These are phyloP conservation scores for Ambrosia trifida DNA, from an alignment of 129 eudicot genomes.

Conservation along the genomic window DNA sequence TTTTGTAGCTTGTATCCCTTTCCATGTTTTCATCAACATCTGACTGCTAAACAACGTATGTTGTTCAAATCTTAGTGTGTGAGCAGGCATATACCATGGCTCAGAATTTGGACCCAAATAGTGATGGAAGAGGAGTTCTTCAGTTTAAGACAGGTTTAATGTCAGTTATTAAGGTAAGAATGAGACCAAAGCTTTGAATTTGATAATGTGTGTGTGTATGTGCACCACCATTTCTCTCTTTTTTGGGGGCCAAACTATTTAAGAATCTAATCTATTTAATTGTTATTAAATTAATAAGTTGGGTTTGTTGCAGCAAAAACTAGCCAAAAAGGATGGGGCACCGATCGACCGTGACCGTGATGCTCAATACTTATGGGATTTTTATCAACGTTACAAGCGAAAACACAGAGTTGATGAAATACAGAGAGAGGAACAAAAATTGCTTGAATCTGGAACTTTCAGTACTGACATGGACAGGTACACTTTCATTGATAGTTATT, in stretches of 20 bases:
- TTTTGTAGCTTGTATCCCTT: constrained; percentile 21
- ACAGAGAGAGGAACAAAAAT: constrained; percentile 63
- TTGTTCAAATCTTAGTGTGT: constrained; percentile 57
- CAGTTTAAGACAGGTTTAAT: constrained; percentile 94
- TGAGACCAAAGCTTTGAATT: constrained; percentile 13
- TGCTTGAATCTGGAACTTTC: constrained; percentile 89
- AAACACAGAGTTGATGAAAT: constrained; percentile 83
- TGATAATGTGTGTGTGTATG: constrained; percentile 6
- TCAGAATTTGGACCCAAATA: constrained; percentile 83
- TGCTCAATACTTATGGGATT: constrained; percentile 82
- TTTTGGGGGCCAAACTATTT: constrained; percentile 8
- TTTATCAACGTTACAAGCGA: constrained; percentile 72
- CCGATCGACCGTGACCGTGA: constrained; percentile 79
- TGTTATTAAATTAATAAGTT: neutral
- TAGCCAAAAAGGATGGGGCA: constrained; percentile 80
- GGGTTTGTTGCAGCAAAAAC: constrained; percentile 70
- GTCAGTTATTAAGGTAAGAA: constrained; percentile 89
- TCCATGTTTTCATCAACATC: constrained; percentile 3
- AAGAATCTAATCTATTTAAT: neutral
- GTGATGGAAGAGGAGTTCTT: constrained; percentile 98
- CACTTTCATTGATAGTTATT: constrained; percentile 8
- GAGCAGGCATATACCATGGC: constrained; percentile 99
- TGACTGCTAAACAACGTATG: constrained; percentile 10
- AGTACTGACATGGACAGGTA: constrained; percentile 78
- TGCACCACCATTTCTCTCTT: neutral